Evolutionary conservation across 805 yeast species (phyloP), one percentile per base, ranked within the genome.

Genomic region (Spathaspora sp.): DNA sequence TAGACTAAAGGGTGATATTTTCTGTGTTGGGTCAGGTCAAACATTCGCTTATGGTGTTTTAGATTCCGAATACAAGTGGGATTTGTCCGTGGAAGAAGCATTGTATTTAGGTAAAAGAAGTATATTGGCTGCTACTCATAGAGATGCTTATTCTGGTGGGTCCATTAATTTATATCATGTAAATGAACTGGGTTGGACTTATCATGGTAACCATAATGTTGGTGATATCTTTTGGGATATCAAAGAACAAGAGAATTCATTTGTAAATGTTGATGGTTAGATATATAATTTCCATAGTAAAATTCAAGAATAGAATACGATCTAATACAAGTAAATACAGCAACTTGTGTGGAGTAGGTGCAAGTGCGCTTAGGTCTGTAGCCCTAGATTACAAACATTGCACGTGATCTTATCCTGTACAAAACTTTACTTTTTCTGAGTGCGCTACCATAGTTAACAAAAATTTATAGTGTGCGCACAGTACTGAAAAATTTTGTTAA

Each of bases 21-120:
- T 94, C 72, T 90, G 97, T 77, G 99, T 94, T 31, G 99, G 99
- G 46, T 93, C 98, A 1, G 99, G 99, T 72, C 99, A 94, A 76
- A 94, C 99, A 1, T 94, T 94, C 73, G 99, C 99, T 9, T 94
- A 94, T 65, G 99, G 99, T 79, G 99, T 94, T 19, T 78, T 94
- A 58, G 99, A 94, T 68, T 83, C 96, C 32, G 92, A 89, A 61
- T 89, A 90, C 72, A 81, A 79, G 61, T 91, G 97, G 97, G 97
- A 94, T 64, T 73, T 94, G 55, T 68, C 89, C 1, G 93, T 89
- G 3, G 98, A 94, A 56, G 98, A 94, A 57, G 98, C 98, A 3
- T 79, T 94, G 56, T 88, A 88, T 63, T 78, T 94, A 58, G 99
- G 99, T 59, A 92, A 92, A 73, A 85, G 99, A 71, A 86, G 96